These are phyloP conservation scores for Lichtheimia hyalospora DNA, from an alignment of 371 early-diverging fungal species.

Conservation along the genomic window DNA sequence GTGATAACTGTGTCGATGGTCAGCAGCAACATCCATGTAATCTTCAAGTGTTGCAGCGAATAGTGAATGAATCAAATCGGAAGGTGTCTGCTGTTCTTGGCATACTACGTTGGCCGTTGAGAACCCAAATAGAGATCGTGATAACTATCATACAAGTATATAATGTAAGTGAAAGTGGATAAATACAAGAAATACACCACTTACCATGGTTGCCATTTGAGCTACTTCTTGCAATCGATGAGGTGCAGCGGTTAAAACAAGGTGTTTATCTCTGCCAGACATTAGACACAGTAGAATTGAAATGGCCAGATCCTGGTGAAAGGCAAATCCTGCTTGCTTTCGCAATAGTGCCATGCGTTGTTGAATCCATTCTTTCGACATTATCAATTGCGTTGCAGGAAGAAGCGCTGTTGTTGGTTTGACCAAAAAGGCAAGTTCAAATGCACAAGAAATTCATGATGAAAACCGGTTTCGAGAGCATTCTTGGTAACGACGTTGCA, in stretches of 20 bases:
- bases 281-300: conserved; percentile 45
- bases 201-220: conserved; percentile 46
- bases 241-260: conserved; percentile 40
- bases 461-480: too few relatives aligned
- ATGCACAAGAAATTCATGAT: too few relatives aligned
- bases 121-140: conserved; percentile 43
- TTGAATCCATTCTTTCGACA: conserved; percentile 44
- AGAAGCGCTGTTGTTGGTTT: too few relatives aligned
- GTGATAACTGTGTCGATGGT: conserved; percentile 1
- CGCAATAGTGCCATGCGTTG: conserved; percentile 35
- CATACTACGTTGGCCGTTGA: conserved; percentile 39
- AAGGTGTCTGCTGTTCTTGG: conserved; percentile 22
- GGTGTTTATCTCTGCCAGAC: conserved; percentile 40
- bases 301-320: conserved; percentile 47
- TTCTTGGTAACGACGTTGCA: too few relatives aligned
- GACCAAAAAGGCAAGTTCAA: too few relatives aligned
- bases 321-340: conserved; percentile 41
- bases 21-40: conserved; percentile 1
- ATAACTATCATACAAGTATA: conserved; percentile 22
- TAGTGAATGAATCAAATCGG: conserved; percentile 33
- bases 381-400: background rate
- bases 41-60: conserved; percentile 33
- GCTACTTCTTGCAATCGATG: conserved; percentile 35
- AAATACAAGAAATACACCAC: background rate
- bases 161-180: background rate